Evolutionary conservation across 768 basidiomycete genomes (phyloP).

Genomic region (Megacollybia marginata): DNA sequence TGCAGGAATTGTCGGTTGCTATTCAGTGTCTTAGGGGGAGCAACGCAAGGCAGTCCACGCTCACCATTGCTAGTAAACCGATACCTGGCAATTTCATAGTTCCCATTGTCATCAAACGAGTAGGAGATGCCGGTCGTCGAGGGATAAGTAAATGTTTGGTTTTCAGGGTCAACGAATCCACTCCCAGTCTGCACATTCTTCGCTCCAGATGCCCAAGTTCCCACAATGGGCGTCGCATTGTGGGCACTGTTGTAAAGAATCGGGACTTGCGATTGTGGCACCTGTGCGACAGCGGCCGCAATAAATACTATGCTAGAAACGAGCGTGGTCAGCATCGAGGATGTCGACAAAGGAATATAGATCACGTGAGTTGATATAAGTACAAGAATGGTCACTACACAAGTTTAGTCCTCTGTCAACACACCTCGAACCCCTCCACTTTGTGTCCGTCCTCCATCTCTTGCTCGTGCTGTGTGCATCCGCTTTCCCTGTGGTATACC

Average conservation of each 20-base stretch:
- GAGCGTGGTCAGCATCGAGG: too few relatives aligned
- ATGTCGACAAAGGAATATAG: too few relatives aligned
- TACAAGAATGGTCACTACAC: background rate
- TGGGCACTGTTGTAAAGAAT: conserved; percentile 18
- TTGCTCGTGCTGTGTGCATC: conserved; percentile 69
- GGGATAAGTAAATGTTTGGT: conserved; percentile 80
- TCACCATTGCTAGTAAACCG: conserved; percentile 83
- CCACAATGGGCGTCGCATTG: conserved; percentile 64
- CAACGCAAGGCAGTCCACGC: conserved; percentile 13
- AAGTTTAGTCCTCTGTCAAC: conserved; percentile 32
- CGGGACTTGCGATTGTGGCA: too few relatives aligned
- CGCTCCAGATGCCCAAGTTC: conserved; percentile 85
- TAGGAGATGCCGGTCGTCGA: conserved; percentile 78
- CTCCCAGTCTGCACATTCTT: conserved; percentile 71
- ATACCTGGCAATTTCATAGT: conserved; percentile 88
- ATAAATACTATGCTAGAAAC: too few relatives aligned
- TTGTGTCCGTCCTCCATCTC: conserved; percentile 78
- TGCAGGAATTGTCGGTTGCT: conserved; percentile 84
- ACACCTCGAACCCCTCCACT: conserved; percentile 82
- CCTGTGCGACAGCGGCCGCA: too few relatives aligned
- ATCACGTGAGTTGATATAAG: too few relatives aligned
- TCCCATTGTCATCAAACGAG: conserved; percentile 82
- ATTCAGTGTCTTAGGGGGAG: conserved; percentile 2
- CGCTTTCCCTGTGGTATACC: conserved; percentile 22
- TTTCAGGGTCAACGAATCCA: conserved; percentile 77